phyloP scores from a whole-genome alignment of 2,329 filamentous ascomycete genomes.

The Nemania sp. region DNA sequence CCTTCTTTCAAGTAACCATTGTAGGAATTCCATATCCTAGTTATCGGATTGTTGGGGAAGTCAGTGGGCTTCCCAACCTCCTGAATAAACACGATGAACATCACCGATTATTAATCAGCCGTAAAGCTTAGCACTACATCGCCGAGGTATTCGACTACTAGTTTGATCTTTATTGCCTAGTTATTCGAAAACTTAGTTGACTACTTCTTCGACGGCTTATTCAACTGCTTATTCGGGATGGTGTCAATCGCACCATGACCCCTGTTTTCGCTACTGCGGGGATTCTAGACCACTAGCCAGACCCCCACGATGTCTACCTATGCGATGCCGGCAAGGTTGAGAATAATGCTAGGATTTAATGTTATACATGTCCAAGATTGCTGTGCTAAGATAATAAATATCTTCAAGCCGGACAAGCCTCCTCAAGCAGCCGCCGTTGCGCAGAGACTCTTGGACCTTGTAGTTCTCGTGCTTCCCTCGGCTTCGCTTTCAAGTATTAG shows the following conservation, averaged over 20 bases:
- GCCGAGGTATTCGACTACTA: too few species aligned
- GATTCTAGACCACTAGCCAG: background rate
- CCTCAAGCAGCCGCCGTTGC: background rate
- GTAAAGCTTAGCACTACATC: too few species aligned
- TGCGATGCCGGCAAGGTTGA: background rate
- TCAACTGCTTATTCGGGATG: too few species aligned
- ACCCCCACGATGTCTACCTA: too few species aligned
- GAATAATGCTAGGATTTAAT: slow-evolving; percentile 1
- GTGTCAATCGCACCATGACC: background rate
- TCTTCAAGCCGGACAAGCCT: background rate
- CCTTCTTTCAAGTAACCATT: background rate
- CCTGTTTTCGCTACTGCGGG: slow-evolving; percentile 10
- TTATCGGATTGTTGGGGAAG: background rate
- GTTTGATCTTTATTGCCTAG: too few species aligned
- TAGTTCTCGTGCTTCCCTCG: slow-evolving; percentile 1
- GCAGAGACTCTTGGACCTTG: background rate
- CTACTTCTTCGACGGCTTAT: too few species aligned
- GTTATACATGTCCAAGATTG: background rate
- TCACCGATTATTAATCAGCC: background rate
- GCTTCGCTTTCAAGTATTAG: background rate
- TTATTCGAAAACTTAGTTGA: too few species aligned
- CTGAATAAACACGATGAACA: background rate
- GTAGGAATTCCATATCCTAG: background rate
- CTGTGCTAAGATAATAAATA: background rate
- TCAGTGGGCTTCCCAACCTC: background rate